Percentiles rank a stretch among this genome's conserved stretches.
Conservation (phyloP, 163 green algal species). For the Scenedesmus sp. region DNA sequence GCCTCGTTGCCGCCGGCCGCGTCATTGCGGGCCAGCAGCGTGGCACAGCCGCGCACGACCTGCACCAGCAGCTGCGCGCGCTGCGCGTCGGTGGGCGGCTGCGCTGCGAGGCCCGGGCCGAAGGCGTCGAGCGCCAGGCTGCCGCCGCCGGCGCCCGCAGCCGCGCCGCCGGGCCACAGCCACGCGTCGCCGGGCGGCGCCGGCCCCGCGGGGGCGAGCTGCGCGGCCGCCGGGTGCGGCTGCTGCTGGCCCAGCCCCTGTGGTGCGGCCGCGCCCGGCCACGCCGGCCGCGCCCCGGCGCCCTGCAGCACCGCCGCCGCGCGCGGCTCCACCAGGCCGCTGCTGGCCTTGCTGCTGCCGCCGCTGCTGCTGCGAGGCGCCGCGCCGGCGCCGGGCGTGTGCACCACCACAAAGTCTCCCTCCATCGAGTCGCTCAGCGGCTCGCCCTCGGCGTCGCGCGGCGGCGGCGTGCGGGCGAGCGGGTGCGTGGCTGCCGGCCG, state of each 20-base stretch:
- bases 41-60: constrained; percentile 5
- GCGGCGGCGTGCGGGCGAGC: background rate
- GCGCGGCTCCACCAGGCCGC: constrained; percentile 19
- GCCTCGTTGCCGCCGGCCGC: background rate
- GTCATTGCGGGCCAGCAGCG: background rate
- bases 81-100: constrained; percentile 1
- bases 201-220: too few species aligned
- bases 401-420: constrained; percentile 53
- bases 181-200: too few species aligned
- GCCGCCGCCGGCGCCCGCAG: background rate
- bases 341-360: constrained; percentile 23
- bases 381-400: constrained; percentile 5
- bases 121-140: background rate
- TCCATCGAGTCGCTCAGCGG: constrained; percentile 42
- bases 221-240: too few species aligned
- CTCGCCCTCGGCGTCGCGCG: background rate
- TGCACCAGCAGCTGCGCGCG: constrained; percentile 25
- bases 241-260: background rate
- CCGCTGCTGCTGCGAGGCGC: background rate
- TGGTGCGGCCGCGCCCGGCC: background rate
- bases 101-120: too few species aligned
- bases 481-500: background rate
- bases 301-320: constrained; percentile 27
- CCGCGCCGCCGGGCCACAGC: constrained; percentile 4
- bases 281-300: background rate